A percentile compares a stretch with the other conserved stretches of the same genome.
phyloP scores from a whole-genome alignment of 2,329 filamentous ascomycete genomes.

The Diaporthe sp. region DNA sequence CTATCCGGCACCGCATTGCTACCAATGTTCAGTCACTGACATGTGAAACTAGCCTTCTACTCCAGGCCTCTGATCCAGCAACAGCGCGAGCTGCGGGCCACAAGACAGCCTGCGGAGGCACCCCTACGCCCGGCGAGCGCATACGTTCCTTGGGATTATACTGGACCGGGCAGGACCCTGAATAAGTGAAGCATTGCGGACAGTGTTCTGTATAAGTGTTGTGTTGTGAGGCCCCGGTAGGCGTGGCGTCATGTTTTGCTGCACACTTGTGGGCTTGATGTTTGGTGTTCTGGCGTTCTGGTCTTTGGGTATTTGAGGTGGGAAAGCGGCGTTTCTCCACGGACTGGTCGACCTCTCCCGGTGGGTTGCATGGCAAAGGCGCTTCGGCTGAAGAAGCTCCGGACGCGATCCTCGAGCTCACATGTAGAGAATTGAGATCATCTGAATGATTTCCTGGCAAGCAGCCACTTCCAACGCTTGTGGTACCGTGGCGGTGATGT shows the following conservation, averaged over 20 bases:
- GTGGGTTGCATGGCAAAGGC: conserved; percentile 36
- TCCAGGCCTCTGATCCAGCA: conserved; percentile 33
- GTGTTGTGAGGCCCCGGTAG: neutral
- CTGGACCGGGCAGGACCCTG: neutral
- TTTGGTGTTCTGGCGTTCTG: conserved; percentile 30
- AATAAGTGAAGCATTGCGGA: conserved; percentile 13
- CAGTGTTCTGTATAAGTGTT: neutral
- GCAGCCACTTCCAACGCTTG: neutral
- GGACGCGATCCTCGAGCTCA: neutral
- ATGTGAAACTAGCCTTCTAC: conserved; percentile 32
- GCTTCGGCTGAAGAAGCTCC: neutral
- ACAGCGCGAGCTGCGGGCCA: conserved; percentile 7
- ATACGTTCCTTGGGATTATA: conserved; percentile 33
- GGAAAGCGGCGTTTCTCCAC: neutral
- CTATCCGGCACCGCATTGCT: neutral
- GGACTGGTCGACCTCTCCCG: neutral
- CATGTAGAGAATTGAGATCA: neutral
- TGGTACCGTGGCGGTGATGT: neutral
- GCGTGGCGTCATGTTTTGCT: conserved; percentile 10
- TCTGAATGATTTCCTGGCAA: neutral
- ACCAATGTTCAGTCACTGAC: neutral
- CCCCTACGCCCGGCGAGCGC: conserved; percentile 14
- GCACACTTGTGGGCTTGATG: conserved; percentile 9
- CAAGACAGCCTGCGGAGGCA: neutral
- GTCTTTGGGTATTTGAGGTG: conserved; percentile 1